Evolutionary conservation across 495 filamentous ascomycete genomes (phyloP).

Genomic region (Parachaetomium inaequale): DNA sequence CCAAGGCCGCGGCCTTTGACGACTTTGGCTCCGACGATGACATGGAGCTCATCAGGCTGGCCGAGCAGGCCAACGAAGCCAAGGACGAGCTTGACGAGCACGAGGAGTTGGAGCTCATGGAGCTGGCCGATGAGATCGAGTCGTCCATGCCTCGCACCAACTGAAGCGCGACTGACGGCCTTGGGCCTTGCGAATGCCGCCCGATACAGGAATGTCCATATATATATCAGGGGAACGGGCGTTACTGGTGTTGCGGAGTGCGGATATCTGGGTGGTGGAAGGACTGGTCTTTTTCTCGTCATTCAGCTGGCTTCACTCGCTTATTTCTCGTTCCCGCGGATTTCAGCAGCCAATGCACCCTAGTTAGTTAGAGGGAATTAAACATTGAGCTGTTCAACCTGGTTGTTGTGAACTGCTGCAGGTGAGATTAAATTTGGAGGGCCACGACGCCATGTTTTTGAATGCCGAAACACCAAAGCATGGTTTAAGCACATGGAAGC

Average conservation of each 20-base stretch:
- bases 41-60: background rate
- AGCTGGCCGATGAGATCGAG: background rate
- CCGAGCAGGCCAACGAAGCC: background rate
- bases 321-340: background rate
- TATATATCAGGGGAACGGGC: background rate
- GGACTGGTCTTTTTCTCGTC: background rate
- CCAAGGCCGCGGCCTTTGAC: background rate
- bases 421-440: background rate
- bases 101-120: background rate
- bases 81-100: background rate
- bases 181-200: background rate
- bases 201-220: background rate
- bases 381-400: background rate
- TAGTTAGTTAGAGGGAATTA: background rate
- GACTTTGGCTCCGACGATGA: constrained; percentile 4
- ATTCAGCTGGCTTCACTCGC: background rate
- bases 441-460: background rate
- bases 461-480: no score
- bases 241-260: background rate
- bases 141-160: background rate
- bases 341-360: background rate
- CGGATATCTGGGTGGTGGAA: background rate
- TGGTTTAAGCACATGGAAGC: no score
- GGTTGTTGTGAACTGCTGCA: background rate
- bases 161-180: background rate